phyloP scores from a whole-genome alignment of 495 filamentous ascomycete genomes.

The Penicillium roqueforti region DNA sequence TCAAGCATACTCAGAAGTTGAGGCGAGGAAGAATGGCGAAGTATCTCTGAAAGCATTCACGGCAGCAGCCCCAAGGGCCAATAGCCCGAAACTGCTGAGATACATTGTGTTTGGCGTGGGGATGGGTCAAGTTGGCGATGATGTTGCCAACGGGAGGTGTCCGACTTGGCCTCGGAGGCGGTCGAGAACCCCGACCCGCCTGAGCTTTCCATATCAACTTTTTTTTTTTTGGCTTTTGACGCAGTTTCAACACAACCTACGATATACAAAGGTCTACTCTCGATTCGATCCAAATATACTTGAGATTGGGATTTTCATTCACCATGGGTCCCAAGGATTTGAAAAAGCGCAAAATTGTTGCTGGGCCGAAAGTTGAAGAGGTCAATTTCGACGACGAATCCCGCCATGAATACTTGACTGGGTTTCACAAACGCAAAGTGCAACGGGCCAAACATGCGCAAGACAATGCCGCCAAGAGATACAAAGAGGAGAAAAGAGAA shows the following conservation, averaged over 20 bases:
- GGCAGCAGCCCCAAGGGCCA: constrained; percentile 57
- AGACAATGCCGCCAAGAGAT: constrained; percentile 66
- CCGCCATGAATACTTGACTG: constrained; percentile 81
- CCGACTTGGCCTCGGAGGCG: constrained; percentile 31
- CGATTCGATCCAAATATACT: neutral
- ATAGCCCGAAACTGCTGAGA: constrained; percentile 53
- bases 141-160: constrained; percentile 28
- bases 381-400: constrained; percentile 77
- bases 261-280: neutral
- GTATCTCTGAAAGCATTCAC: constrained; percentile 75
- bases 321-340: constrained; percentile 36
- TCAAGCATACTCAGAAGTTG: constrained; percentile 65
- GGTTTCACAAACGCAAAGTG: constrained; percentile 93
- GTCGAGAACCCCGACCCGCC: constrained; percentile 27
- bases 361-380: constrained; percentile 58
- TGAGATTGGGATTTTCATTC: neutral
- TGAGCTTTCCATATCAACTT: constrained; percentile 23
- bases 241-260: constrained; percentile 4
- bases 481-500: constrained; percentile 65
- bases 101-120: constrained; percentile 50
- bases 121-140: constrained; percentile 18
- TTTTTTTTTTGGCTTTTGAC: constrained; percentile 19
- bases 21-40: constrained; percentile 82
- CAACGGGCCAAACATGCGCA: constrained; percentile 78
- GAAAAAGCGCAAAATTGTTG: constrained; percentile 58